These are phyloP conservation scores for Talaromyces ruber DNA, from an alignment of 495 filamentous ascomycete species.

Conservation along the genomic window DNA sequence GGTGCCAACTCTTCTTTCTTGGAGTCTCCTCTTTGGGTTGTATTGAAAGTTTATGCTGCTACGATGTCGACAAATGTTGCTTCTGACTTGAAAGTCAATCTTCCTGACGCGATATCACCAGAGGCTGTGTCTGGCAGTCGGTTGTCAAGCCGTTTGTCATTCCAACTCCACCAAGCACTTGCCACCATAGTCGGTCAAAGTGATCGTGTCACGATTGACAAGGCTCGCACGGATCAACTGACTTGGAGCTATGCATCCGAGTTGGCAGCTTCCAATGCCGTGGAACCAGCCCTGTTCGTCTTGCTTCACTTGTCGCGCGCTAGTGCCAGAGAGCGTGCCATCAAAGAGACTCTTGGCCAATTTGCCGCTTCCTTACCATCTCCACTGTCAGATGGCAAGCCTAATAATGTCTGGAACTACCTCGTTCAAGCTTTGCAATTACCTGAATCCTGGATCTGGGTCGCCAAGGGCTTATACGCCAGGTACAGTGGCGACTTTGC, in stretches of 20 bases:
- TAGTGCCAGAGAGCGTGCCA: conserved; percentile 51
- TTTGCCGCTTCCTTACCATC: conserved; percentile 34
- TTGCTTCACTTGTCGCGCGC: conserved; percentile 65
- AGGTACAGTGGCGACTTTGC: conserved; percentile 55
- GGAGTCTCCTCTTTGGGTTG: conserved; percentile 76
- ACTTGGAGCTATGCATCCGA: conserved; percentile 64
- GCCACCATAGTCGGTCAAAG: conserved; percentile 43
- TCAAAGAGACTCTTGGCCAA: conserved; percentile 62
- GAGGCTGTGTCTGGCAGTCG: conserved; percentile 56
- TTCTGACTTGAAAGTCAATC: conserved; percentile 16
- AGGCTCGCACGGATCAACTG: conserved; percentile 49
- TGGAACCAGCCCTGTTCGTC: conserved; percentile 63
- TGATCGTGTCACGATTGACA: conserved; percentile 25
- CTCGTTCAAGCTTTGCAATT: conserved; percentile 56
- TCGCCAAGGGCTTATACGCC: conserved; percentile 77
- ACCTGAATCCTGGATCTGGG: conserved; percentile 71
- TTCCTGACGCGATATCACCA: conserved; percentile 27
- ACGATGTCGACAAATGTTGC: conserved; percentile 9
- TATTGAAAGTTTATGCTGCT: conserved; percentile 66
- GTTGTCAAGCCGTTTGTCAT: conserved; percentile 65
- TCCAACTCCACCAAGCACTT: conserved; percentile 63
- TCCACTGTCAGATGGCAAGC: conserved; percentile 48
- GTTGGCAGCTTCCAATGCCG: conserved; percentile 57
- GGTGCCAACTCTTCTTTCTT: conserved; percentile 43
- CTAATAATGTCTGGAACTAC: conserved; percentile 39